Evolutionary conservation across 2,329 filamentous ascomycete species (phyloP).

Genomic region (Paraconiothyrium brasiliense): DNA sequence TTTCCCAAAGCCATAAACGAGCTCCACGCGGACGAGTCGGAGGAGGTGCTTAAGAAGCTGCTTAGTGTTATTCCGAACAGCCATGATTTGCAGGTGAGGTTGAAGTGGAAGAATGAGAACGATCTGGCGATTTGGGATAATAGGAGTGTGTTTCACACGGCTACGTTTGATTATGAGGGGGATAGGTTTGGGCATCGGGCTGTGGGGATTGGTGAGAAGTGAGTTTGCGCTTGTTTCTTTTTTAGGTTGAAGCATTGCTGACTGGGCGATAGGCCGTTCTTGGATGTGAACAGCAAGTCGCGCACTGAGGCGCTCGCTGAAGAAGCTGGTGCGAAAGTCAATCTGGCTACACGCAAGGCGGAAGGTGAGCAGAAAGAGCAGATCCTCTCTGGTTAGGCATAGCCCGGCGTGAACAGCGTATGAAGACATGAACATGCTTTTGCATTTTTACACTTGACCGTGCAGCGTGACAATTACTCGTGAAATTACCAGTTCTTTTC

Average conservation of each 20-base stretch:
- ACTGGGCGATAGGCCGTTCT: constrained; percentile 3
- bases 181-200: constrained; percentile 65
- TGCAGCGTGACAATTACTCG: too few species aligned
- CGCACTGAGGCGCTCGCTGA: constrained; percentile 15
- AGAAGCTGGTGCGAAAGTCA: neutral
- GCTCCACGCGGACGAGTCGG: constrained; percentile 44
- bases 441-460: too few species aligned
- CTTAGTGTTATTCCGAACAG: constrained; percentile 50
- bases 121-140: constrained; percentile 72
- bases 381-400: neutral
- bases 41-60: constrained; percentile 47
- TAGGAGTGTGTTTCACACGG: constrained; percentile 65
- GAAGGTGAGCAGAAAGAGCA: constrained; percentile 4
- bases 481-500: too few species aligned
- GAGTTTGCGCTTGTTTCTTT: neutral
- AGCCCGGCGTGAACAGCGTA: neutral
- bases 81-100: constrained; percentile 62
- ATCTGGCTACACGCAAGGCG: constrained; percentile 1
- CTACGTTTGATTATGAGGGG: constrained; percentile 69
- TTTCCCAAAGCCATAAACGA: constrained; percentile 48
- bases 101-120: constrained; percentile 60
- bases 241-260: neutral
- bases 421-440: neutral
- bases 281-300: constrained; percentile 15
- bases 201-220: constrained; percentile 59